Evolutionary conservation across 441 rosid genomes (phyloP), one percentile per base, ranked within the genome.

Genomic region (Bruguiera hainesii): DNA sequence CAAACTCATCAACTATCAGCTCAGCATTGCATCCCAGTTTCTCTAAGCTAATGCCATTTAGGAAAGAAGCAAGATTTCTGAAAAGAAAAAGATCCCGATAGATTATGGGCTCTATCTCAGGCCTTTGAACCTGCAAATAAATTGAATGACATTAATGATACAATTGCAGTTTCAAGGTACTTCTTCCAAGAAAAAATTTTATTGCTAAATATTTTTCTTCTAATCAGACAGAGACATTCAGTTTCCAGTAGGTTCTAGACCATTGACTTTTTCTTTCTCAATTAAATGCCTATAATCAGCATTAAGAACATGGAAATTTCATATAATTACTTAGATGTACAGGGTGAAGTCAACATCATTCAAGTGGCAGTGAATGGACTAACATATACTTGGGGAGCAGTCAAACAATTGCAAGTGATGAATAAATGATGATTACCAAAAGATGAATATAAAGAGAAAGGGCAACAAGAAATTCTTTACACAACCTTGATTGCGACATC

Each of bases 401-500:
- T 42, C 16, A 55, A 55, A 55, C 23, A 9, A 15, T 26, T 23
- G 30, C 58, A 23, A 3, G 6, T 23, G 18, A 16, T 23, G 25
- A 55, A 9, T 26, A 1, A 23, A 9, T 23, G 58, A 26, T 55
- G 58, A n/a, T 55, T 55, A 29, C 16, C 25, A 55, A 55, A 55
- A 10, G 25, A 23, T 26, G 13, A 67, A 18, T 42, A 4, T 53
- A 19, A 69, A 20, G 46, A 62, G 33, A 67, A 66, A 25, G 8
- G 37, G 58, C 31, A 2, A 16, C 13, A 26, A 13, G 7, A 16
- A 60, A 51, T 56, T 61, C 51, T 49, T 64, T 7, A 68, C 50
- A 76, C 75, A 75, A 93, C 98, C 97, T 93, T 93, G 74, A 93
- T 89, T 23, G 98, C 98, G 77, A 91, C 98, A 69, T 93, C 97